These are phyloP conservation scores for Eucalyptus curtisii DNA, from an alignment of 345 rosid genomes.

Conservation along the genomic window DNA sequence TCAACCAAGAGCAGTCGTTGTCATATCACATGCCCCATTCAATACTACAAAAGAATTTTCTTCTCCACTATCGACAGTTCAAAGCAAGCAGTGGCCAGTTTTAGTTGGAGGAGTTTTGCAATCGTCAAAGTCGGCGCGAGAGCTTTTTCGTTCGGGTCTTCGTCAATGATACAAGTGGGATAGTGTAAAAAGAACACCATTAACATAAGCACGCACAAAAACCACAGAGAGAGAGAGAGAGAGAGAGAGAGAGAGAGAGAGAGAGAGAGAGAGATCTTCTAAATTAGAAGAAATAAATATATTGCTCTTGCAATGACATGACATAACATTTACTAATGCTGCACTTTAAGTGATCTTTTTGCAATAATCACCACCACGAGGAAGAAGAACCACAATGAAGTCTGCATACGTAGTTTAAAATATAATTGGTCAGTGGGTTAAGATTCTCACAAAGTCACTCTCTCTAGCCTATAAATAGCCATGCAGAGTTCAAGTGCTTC, in stretches of 20 bases:
- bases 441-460: background rate
- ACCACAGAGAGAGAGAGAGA: background rate
- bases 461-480: background rate
- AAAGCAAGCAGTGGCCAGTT: background rate
- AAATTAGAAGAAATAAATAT: background rate
- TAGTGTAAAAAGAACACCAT: background rate
- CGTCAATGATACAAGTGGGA: background rate
- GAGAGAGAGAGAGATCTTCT: background rate
- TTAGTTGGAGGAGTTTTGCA: background rate
- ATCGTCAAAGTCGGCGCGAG: background rate
- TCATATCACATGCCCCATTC: background rate
- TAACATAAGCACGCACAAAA: background rate
- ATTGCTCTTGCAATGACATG: background rate
- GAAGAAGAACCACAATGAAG: background rate
- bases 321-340: background rate
- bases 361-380: background rate
- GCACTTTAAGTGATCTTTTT: background rate
- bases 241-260: background rate
- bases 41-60: background rate
- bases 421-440: background rate
- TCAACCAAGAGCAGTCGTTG: background rate
- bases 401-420: background rate
- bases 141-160: background rate
- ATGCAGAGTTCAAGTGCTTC: background rate
- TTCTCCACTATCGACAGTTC: background rate